Conservation (phyloP, 2,329 filamentous ascomycete species). For the Colletotrichum phormii region DNA sequence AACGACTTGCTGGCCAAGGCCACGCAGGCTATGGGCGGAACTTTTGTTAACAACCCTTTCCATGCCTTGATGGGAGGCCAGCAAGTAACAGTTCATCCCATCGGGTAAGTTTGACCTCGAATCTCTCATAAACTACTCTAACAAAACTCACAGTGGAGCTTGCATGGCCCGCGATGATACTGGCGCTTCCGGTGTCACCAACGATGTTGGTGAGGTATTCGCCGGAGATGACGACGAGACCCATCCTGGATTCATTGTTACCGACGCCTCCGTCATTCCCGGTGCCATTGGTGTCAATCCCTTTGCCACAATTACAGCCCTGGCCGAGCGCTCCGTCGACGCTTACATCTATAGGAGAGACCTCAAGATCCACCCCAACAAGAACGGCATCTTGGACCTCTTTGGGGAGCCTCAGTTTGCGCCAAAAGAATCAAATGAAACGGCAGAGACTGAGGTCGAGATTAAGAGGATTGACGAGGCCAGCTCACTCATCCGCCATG, state of each 20-base stretch:
- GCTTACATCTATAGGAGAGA: conserved; percentile 54
- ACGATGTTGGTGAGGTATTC: conserved; percentile 72
- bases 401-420: conserved; percentile 60
- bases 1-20: conserved; percentile 64
- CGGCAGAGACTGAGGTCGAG: conserved; percentile 48
- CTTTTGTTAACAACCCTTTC: conserved; percentile 69
- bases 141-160: conserved; percentile 60
- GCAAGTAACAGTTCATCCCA: conserved; percentile 74
- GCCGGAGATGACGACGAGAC: conserved; percentile 61
- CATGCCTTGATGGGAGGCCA: conserved; percentile 66
- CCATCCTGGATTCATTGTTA: conserved; percentile 69
- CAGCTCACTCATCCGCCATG: conserved; percentile 52
- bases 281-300: conserved; percentile 74
- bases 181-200: conserved; percentile 67
- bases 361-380: conserved; percentile 58
- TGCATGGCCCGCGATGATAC: conserved; percentile 71
- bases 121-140: conserved; percentile 34
- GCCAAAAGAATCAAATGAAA: conserved; percentile 27
- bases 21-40: conserved; percentile 69
- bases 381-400: conserved; percentile 63
- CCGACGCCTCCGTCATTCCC: conserved; percentile 72
- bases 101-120: conserved; percentile 56
- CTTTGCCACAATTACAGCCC: conserved; percentile 75
- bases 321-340: conserved; percentile 73
- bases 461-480: conserved; percentile 49